Percentiles rank a stretch among this genome's conserved stretches.
Evolutionary conservation across 2,329 filamentous ascomycete genomes (phyloP).

Genomic region (Scortechinia acanthostroma): DNA sequence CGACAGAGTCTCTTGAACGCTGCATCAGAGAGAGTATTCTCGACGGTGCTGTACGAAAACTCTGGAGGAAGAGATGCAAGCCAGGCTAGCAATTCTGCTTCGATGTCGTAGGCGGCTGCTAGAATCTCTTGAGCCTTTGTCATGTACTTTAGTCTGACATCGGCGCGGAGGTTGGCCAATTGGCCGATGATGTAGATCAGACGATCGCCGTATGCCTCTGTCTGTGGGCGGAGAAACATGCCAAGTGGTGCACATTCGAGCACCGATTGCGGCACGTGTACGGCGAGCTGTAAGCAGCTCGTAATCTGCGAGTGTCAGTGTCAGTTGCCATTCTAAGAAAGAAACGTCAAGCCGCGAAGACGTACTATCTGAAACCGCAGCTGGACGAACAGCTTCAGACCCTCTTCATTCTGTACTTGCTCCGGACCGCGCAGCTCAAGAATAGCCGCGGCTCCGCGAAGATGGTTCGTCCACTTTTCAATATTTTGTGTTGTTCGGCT

Average conservation of each 20-base stretch:
- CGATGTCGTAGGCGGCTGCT: not conserved
- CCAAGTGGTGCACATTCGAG: not conserved
- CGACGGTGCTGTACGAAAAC: not conserved
- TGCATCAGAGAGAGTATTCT: not conserved
- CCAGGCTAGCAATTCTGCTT: not conserved
- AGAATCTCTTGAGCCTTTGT: not conserved
- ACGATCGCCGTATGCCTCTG: not conserved
- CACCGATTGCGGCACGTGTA: not conserved
- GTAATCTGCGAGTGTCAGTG: not conserved
- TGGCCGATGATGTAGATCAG: not conserved
- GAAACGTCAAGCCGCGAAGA: slow-evolving; percentile 1
- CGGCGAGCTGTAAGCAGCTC: not conserved
- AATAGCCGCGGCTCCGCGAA: not conserved
- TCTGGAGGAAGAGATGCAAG: not conserved
- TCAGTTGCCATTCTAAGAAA: not conserved
- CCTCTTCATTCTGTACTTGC: not conserved
- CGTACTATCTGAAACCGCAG: not conserved
- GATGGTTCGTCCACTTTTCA: not conserved
- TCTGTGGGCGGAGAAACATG: not conserved
- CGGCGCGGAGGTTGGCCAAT: not conserved
- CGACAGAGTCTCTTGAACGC: not conserved
- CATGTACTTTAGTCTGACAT: not conserved
- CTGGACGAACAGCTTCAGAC: not conserved
- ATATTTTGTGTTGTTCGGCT: not conserved
- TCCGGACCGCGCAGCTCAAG: not conserved